Evolutionary conservation across 2,329 filamentous ascomycete genomes (phyloP).

Genomic region (Pseudogymnoascus sp.): DNA sequence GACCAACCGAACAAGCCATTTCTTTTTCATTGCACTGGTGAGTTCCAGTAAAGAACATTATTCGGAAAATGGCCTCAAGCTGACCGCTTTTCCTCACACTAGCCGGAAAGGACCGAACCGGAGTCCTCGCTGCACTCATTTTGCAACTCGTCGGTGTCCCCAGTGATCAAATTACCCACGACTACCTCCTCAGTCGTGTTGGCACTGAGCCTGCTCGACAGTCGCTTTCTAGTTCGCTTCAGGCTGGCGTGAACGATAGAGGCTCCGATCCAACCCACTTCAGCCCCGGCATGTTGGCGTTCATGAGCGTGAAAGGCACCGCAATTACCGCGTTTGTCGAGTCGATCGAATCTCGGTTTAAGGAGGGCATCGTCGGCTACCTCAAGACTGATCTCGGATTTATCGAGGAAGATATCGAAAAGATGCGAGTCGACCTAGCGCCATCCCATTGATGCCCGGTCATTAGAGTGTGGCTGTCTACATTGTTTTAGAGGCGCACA

Average conservation of each 20-base stretch:
- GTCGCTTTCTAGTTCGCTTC: slow-evolving; percentile 40
- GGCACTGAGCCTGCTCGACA: slow-evolving; percentile 47
- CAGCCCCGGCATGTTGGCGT: slow-evolving; percentile 44
- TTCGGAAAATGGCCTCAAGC: background rate
- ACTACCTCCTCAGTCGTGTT: slow-evolving; percentile 50
- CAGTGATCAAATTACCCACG: slow-evolving; percentile 38
- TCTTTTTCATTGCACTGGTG: slow-evolving; percentile 52
- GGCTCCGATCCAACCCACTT: slow-evolving; percentile 26
- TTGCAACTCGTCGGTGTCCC: slow-evolving; percentile 44
- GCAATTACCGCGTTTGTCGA: slow-evolving; percentile 44
- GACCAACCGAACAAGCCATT: slow-evolving; percentile 38
- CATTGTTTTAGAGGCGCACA: background rate
- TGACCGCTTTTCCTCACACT: background rate
- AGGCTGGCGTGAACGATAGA: slow-evolving; percentile 33
- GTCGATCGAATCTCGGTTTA: slow-evolving; percentile 40
- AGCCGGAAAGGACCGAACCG: slow-evolving; percentile 52
- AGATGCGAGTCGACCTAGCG: slow-evolving; percentile 43
- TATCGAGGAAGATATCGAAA: slow-evolving; percentile 39
- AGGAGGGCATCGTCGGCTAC: slow-evolving; percentile 39
- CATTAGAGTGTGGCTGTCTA: background rate
- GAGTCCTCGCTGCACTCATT: slow-evolving; percentile 46
- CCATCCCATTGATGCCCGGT: background rate
- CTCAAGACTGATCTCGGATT: slow-evolving; percentile 42
- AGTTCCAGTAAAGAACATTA: slow-evolving; percentile 20
- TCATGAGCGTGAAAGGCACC: slow-evolving; percentile 38